A percentile compares a stretch with the other conserved stretches of the same genome.
Evolutionary conservation across 2,329 filamentous ascomycete species (phyloP).

Genomic region (Diaporthe humulicola): DNA sequence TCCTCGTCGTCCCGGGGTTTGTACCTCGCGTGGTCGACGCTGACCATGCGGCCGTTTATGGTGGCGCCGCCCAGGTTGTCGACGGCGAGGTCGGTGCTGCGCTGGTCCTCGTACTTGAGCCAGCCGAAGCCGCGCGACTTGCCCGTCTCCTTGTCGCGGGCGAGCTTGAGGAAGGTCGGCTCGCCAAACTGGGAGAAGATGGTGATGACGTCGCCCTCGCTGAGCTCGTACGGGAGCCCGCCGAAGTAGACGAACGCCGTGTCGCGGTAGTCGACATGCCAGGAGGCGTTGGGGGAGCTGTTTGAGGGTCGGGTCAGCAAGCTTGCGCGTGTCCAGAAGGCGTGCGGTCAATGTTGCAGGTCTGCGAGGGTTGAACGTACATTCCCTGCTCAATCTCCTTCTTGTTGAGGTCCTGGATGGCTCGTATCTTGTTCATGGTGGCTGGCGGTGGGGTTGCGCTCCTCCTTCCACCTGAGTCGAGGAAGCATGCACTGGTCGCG

Average conservation of each 20-base stretch:
- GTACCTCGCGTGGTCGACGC: conserved; percentile 94
- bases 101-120: conserved; percentile 98
- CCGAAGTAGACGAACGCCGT: conserved; percentile 98
- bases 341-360: neutral
- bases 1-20: conserved; percentile 87
- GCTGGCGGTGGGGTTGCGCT: conserved; percentile 12
- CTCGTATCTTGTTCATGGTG: conserved; percentile 92
- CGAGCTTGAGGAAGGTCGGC: conserved; percentile 91
- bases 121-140: conserved; percentile 96
- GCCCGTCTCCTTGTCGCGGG: conserved; percentile 94
- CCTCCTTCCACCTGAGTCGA: neutral
- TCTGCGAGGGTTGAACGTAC: conserved; percentile 59
- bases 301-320: neutral
- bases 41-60: conserved; percentile 82
- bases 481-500: neutral
- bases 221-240: conserved; percentile 90
- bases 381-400: conserved; percentile 91
- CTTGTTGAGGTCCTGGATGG: conserved; percentile 93
- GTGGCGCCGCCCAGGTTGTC: conserved; percentile 93
- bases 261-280: conserved; percentile 96
- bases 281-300: conserved; percentile 87
- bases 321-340: neutral
- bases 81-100: conserved; percentile 94
- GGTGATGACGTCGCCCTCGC: conserved; percentile 94
- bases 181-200: conserved; percentile 99